Conservation (phyloP, 371 early-diverging fungal genomes). For the Mucor piriformis region DNA sequence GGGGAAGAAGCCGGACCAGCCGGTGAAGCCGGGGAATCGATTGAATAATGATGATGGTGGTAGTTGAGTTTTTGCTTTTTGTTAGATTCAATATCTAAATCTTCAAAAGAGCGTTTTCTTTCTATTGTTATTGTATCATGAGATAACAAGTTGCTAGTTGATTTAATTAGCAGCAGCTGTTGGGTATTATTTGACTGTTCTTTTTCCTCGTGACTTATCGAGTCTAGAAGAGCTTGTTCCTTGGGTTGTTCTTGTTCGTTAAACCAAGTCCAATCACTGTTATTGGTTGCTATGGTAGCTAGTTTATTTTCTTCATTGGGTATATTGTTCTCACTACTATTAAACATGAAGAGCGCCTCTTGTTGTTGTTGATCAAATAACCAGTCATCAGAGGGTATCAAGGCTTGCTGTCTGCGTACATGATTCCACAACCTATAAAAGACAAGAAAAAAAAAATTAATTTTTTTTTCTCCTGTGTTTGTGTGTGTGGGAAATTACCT, state of each 20-base stretch:
- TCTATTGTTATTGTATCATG: conserved; percentile 15
- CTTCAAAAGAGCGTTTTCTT: conserved; percentile 14
- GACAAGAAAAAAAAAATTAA: not conserved
- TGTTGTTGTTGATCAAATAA: conserved; percentile 21
- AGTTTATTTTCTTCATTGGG: conserved; percentile 8
- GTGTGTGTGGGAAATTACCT: conserved; percentile 23
- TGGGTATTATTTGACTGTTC: conserved; percentile 9
- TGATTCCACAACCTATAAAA: conserved; percentile 31
- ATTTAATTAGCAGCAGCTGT: not conserved
- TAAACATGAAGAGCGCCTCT: not conserved
- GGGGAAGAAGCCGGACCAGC: conserved; percentile 32
- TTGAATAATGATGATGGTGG: conserved; percentile 8
- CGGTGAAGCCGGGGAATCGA: conserved; percentile 30
- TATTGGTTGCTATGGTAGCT: not conserved
- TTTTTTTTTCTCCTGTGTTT: not conserved
- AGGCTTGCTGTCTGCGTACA: conserved; percentile 27
- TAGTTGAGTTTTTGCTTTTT: conserved; percentile 2
- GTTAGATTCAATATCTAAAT: not conserved
- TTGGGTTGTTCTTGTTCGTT: conserved; percentile 1
- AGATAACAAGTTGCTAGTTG: conserved; percentile 10
- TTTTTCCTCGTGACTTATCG: conserved; percentile 9
- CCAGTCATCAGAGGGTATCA: conserved; percentile 19
- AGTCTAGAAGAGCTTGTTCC: conserved; percentile 13
- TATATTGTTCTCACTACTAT: conserved; percentile 1
- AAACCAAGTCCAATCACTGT: conserved; percentile 25